Percentiles rank a stretch among this genome's conserved stretches.
phyloP scores from a whole-genome alignment of 1,284 basidiomycete species.

The Tilletia indica region DNA sequence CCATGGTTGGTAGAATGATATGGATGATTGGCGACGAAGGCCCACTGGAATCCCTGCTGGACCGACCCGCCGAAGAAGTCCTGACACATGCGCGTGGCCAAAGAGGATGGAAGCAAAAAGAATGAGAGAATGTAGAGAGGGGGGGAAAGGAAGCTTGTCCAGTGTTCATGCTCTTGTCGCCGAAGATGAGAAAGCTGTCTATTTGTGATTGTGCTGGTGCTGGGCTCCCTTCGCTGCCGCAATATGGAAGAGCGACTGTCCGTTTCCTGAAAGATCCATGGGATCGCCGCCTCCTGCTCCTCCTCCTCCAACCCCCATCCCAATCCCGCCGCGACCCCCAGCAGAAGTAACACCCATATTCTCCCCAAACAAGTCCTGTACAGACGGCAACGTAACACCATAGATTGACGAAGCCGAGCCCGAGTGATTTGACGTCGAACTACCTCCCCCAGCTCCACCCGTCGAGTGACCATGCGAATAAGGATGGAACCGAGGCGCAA shows the following conservation, averaged over 20 bases:
- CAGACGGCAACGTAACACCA: background rate
- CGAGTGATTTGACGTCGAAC: background rate
- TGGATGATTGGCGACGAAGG: no score
- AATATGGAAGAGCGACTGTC: background rate
- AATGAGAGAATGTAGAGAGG: no score
- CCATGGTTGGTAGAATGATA: no score
- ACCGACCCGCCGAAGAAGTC: no score
- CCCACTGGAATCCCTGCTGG: no score
- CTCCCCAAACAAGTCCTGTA: background rate
- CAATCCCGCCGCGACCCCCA: background rate
- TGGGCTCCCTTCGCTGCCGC: no score
- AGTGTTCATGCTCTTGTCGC: no score
- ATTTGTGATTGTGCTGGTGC: no score
- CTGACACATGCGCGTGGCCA: no score
- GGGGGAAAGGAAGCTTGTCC: no score
- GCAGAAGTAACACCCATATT: background rate
- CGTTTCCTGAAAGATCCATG: background rate
- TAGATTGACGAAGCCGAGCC: background rate
- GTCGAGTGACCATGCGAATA: slow-evolving; percentile 34
- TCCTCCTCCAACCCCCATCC: background rate
- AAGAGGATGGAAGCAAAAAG: no score
- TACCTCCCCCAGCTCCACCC: background rate
- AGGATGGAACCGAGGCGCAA: slow-evolving; percentile 48
- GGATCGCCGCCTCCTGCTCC: background rate
- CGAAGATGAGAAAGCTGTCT: no score